Base-by-base conservation (phyloP, 208 protist genomes). In the Crithidia thermophila region DNA sequence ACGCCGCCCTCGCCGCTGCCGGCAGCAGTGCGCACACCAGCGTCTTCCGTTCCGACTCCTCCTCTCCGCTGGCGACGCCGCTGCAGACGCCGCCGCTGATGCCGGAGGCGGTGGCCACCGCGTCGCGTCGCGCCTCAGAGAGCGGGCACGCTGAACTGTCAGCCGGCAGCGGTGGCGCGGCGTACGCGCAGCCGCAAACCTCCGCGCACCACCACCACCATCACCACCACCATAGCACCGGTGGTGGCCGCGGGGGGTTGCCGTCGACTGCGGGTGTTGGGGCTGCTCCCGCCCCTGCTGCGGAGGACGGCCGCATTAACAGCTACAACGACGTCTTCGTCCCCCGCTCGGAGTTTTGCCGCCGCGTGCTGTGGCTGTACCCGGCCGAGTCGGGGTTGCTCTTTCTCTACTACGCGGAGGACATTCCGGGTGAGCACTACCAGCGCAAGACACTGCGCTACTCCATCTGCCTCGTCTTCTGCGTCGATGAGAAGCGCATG, bases 401-500 rank as follows among this genome's bases (percentile, higher is more conserved):
- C 31, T 89, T 85, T 56, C 75, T 96, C 28, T 94, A 93, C 65
- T 92, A 93, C 64, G 79, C 87, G 3, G 85, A 93, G 56, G 87
- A 96, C 50, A 90, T 96, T 43, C 70, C 87, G 0, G 90, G 90
- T 7, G 68, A 86, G 47, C 87, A 90, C 52, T 96, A 96, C 62
- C 75, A 82, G 56, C 79, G 90, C 27, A 90, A 96, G 52, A 93
- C 86, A 28, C 73, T 96, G 64, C 87, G 88, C 31, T 93, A 92
- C 70, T 85, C 87, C 10, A 62, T 96, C 31, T 93, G 90, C 66
- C 81, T 96, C 51, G 78, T 84, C 46, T 92, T 93, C 61, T 57
- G 64, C 40, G 75, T 92, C 10, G 76, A 88, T 63, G 27, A 73
- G 49, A 72, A 46, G 28, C 68, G 83, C 57, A 80, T 87, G 45